Conservation (phyloP, 1,284 basidiomycete species). For the Pholiota adiposa region DNA sequence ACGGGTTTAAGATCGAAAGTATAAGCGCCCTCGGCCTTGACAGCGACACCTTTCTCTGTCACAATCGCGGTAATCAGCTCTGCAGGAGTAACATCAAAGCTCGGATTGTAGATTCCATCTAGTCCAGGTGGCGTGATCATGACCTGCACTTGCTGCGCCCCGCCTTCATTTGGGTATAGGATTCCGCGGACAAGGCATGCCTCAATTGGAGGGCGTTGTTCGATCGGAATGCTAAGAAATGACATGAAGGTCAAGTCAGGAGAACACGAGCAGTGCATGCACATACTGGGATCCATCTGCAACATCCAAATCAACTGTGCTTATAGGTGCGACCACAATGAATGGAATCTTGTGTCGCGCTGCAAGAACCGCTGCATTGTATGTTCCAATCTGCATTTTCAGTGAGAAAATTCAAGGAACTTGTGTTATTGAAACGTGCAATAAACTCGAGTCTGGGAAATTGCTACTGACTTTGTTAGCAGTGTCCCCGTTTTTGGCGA, state of each 20-base stretch:
- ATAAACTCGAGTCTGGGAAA: not conserved
- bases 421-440: slow-evolving; percentile 7
- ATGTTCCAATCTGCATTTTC: slow-evolving; percentile 76
- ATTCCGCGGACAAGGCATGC: slow-evolving; percentile 86
- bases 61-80: slow-evolving; percentile 84
- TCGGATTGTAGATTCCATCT: slow-evolving; percentile 84
- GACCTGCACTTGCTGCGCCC: slow-evolving; percentile 64
- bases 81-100: slow-evolving; percentile 93
- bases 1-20: slow-evolving; percentile 59
- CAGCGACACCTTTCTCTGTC: slow-evolving; percentile 87
- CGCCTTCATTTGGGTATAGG: slow-evolving; percentile 56
- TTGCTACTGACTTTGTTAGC: slow-evolving; percentile 78
- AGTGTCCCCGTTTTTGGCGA: slow-evolving; percentile 90
- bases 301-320: slow-evolving; percentile 85
- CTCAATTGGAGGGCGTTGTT: slow-evolving; percentile 85
- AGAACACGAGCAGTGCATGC: slow-evolving; percentile 5
- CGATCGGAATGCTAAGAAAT: slow-evolving; percentile 80
- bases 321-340: slow-evolving; percentile 88
- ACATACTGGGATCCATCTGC: slow-evolving; percentile 72
- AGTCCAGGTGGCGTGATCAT: slow-evolving; percentile 75
- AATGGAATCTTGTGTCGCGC: slow-evolving; percentile 86
- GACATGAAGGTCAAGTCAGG: slow-evolving; percentile 12
- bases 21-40: slow-evolving; percentile 53
- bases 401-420: not conserved
- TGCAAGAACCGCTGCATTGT: slow-evolving; percentile 88